Evolutionary conservation across 2,329 filamentous ascomycete genomes (phyloP), one percentile per base, ranked within the genome.

Genomic region (Arthrinium puccinioides): DNA sequence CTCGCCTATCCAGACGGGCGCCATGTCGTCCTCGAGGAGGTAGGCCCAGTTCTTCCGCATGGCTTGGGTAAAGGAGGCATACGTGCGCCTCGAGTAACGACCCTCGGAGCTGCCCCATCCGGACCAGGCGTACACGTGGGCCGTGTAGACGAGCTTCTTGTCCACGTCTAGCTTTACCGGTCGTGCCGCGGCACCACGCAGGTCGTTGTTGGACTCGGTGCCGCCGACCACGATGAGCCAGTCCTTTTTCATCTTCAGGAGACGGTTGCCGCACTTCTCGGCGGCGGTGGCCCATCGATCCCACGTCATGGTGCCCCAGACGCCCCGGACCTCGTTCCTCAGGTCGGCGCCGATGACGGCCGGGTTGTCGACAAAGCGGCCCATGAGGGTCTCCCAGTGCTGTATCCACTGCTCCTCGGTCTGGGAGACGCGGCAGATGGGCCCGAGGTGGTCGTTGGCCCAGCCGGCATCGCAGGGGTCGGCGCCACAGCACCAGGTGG

Each of bases 261-360:
- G 61, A 14, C 70, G 62, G 52, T 82, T 79, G 32, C 76, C 75
- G 41, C 74, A 79, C 42, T 63, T 63, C 59, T 84, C 79, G 21
- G 79, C 78, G 1, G 80, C 80, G 1, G 64, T 54, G 1, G 79
- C 80, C 78, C 79, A 84, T 37, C 64, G 66, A 19, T 65, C 60
- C 79, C 81, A 84, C 6, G 72, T 62, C 74, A 83, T 81, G 11
- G 79, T 82, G 21, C 79, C 80, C 78, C 78, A 82, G 26, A 82
- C 61, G 6, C 79, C 79, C 35, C 80, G 71, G 25, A 82, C 78
- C 59, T 84, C 80, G 57, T 84, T 84, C 40, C 79, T 70, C 43
- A 84, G 64, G 56, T 84, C 80, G 2, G 71, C 78, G 18, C 78
- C 80, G 39, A 84, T 71, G 28, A 84, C 80, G 26, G 73, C 62